Percentiles rank a stretch among this genome's conserved stretches.
Conservation (phyloP, 2,329 filamentous ascomycete species). For the Aspergillus thermomutatus region DNA sequence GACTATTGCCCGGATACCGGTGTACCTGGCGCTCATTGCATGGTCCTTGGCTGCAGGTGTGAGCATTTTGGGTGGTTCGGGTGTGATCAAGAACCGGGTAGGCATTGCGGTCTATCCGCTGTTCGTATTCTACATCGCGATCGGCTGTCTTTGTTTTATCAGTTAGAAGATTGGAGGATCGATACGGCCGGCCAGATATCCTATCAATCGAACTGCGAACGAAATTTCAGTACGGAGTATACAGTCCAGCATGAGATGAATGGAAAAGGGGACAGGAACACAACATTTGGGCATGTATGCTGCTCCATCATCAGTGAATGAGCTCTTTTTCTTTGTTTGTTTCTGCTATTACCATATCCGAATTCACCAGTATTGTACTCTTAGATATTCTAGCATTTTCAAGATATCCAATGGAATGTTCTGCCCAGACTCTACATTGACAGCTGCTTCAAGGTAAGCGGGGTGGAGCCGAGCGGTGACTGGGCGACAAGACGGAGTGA, state of each 20-base stretch:
- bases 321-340: slow-evolving; percentile 4
- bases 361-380: slow-evolving; percentile 1
- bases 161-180: slow-evolving; percentile 54
- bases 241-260: neutral
- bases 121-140: slow-evolving; percentile 88
- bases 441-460: slow-evolving; percentile 5
- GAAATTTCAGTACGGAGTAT: neutral
- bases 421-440: neutral
- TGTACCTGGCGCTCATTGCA: slow-evolving; percentile 81
- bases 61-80: slow-evolving; percentile 91
- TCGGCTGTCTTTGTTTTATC: slow-evolving; percentile 96
- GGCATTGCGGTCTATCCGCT: slow-evolving; percentile 91
- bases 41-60: slow-evolving; percentile 96
- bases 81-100: slow-evolving; percentile 91
- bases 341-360: slow-evolving; percentile 9
- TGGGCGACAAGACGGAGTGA: slow-evolving; percentile 15
- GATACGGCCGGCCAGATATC: neutral
- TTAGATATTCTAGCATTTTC: slow-evolving; percentile 4
- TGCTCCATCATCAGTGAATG: neutral
- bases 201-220: neutral
- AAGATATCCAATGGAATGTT: slow-evolving; percentile 21
- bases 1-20: slow-evolving; percentile 78
- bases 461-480: slow-evolving; percentile 23
- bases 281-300: neutral
- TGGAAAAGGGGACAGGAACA: neutral